Conservation (phyloP, 129 eudicot genomes). For the Helianthus annuus region HanXRQr2.0-SUNRISE NC_035446.2:128444251-128444750, state of each 20-base stretch:
- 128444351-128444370: constrained; percentile 84
- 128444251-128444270: constrained; percentile 55
- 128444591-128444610: constrained; percentile 55
- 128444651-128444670: constrained; percentile 76
- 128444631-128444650: constrained; percentile 84
- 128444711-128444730: constrained; percentile 78
- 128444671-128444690: constrained; percentile 57
- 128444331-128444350: constrained; percentile 84
- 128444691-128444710: constrained; percentile 56
- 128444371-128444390: constrained; percentile 76
- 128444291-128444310: constrained; percentile 48
- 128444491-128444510: constrained; percentile 87
- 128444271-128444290: constrained; percentile 58
- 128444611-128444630: constrained; percentile 55
- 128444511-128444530: constrained; percentile 82
- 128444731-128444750: constrained; percentile 50
- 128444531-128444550: constrained; percentile 70
- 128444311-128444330: constrained; percentile 67
- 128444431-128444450: constrained; percentile 48
- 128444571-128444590: constrained; percentile 44
- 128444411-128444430: constrained; percentile 64
- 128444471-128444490: constrained; percentile 86
- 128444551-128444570: constrained; percentile 66
- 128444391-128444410: constrained; percentile 79
- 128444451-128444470: constrained; percentile 62